Conservation (phyloP, 1,284 basidiomycete species). For the Anthracocystis panici-leucophaei region DNA sequence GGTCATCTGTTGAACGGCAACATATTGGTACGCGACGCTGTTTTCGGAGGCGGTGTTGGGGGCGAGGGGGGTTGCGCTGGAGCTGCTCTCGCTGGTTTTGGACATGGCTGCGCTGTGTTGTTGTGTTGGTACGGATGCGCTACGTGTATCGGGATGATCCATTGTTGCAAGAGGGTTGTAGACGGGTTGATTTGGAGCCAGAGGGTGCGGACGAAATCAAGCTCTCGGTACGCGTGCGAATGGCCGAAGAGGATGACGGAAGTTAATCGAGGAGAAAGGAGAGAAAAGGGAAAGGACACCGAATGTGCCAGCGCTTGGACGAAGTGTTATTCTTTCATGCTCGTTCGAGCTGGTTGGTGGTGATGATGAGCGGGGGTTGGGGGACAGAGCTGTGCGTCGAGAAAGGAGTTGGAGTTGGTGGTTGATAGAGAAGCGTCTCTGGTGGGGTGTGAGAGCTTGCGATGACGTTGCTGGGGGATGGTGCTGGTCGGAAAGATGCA, state of each 20-base stretch:
- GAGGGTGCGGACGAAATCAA: no score
- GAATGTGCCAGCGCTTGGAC: no score
- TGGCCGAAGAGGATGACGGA: no score
- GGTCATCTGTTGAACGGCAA: constrained; percentile 57
- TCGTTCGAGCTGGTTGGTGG: constrained; percentile 6
- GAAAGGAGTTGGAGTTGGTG: no score
- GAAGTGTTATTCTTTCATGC: constrained; percentile 11
- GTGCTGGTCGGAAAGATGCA: neutral
- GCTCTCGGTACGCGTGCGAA: no score
- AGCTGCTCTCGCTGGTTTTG: constrained; percentile 37
- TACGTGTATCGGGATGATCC: constrained; percentile 23
- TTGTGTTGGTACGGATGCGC: constrained; percentile 7
- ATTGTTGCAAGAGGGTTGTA: neutral
- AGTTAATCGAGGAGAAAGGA: no score
- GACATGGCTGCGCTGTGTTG: constrained; percentile 19
- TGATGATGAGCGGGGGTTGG: neutral
- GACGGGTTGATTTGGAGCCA: neutral
- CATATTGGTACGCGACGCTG: constrained; percentile 59
- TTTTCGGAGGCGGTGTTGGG: constrained; percentile 20
- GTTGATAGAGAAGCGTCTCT: neutral
- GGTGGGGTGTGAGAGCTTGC: neutral
- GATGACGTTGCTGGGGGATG: neutral
- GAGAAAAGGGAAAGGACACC: no score
- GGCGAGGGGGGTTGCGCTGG: constrained; percentile 19
- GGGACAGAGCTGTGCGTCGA: neutral